Conservation (phyloP, 495 filamentous ascomycete genomes). For the Arthonia radiata region DNA sequence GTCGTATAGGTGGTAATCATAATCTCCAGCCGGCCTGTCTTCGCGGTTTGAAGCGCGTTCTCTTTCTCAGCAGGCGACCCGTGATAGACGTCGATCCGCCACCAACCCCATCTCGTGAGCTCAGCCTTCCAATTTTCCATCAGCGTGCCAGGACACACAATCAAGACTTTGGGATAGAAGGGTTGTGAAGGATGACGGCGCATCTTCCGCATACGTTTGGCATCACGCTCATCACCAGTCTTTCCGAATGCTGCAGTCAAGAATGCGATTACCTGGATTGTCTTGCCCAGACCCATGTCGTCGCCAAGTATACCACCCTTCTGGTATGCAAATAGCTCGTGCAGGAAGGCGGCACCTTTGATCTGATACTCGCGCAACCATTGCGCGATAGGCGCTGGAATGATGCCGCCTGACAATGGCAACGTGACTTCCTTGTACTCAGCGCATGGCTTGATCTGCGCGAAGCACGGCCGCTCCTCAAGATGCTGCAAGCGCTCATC, state of each 20-base stretch:
- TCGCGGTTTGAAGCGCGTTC: slow-evolving; percentile 45
- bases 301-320: slow-evolving; percentile 78
- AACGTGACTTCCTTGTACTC: slow-evolving; percentile 54
- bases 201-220: slow-evolving; percentile 80
- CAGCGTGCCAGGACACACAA: slow-evolving; percentile 70
- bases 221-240: slow-evolving; percentile 71
- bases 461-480: slow-evolving; percentile 46
- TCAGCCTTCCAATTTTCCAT: slow-evolving; percentile 83
- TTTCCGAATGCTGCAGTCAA: slow-evolving; percentile 85
- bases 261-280: slow-evolving; percentile 89
- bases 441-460: slow-evolving; percentile 30
- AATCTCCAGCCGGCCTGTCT: slow-evolving; percentile 53
- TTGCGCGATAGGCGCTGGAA: slow-evolving; percentile 78
- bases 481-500: slow-evolving; percentile 40
- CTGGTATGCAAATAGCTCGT: slow-evolving; percentile 77
- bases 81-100: slow-evolving; percentile 68
- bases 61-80: slow-evolving; percentile 37
- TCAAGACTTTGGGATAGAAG: slow-evolving; percentile 75
- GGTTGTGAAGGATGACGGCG: slow-evolving; percentile 22
- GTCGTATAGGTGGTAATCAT: slow-evolving; percentile 86
- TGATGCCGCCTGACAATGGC: slow-evolving; percentile 50
- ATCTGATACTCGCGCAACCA: slow-evolving; percentile 86
- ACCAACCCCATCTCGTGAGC: slow-evolving; percentile 80
- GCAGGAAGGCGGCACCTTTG: slow-evolving; percentile 62
- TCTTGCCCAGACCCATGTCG: slow-evolving; percentile 96